These are phyloP conservation scores for Kuraishia cidri DNA, from an alignment of 805 yeast species.

Conservation along the genomic window DNA sequence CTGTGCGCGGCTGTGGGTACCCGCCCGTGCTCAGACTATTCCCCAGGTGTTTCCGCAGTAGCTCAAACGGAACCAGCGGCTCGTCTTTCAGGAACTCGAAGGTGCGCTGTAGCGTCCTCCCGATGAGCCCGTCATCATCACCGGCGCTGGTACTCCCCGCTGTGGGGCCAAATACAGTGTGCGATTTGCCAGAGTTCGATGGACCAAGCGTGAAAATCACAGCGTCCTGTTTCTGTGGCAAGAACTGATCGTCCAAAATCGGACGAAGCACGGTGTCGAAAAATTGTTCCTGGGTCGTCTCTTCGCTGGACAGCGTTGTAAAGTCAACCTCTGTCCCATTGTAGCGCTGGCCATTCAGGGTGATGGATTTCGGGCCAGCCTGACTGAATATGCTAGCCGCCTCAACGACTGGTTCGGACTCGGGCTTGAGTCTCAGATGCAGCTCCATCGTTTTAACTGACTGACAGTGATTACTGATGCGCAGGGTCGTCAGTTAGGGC, in stretches of 20 bases:
- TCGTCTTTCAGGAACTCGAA: slow-evolving; percentile 9
- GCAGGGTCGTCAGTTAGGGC: no score
- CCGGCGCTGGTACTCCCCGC: no score
- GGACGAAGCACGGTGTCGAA: slow-evolving; percentile 24
- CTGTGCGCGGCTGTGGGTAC: not conserved
- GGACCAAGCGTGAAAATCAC: slow-evolving; percentile 43
- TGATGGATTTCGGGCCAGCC: no score
- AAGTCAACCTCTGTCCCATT: no score
- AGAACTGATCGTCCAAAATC: slow-evolving; percentile 18
- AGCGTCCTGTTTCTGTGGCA: slow-evolving; percentile 27
- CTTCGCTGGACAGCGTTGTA: no score
- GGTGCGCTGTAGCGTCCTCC: slow-evolving; percentile 12
- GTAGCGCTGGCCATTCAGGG: no score
- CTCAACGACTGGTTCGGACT: no score
- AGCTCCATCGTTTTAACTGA: no score
- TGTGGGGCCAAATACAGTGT: slow-evolving; percentile 24
- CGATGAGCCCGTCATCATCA: slow-evolving; percentile 8
- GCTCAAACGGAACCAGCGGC: not conserved
- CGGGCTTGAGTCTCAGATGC: slow-evolving; percentile 27
- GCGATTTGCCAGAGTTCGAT: slow-evolving; percentile 41
- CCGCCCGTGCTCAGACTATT: not conserved
- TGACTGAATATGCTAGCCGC: no score
- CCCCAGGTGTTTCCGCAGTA: not conserved
- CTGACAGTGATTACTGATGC: no score
- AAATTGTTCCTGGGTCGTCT: slow-evolving; percentile 22